Conservation (phyloP, 495 filamentous ascomycete species). For the Podospora anserina region DNA sequence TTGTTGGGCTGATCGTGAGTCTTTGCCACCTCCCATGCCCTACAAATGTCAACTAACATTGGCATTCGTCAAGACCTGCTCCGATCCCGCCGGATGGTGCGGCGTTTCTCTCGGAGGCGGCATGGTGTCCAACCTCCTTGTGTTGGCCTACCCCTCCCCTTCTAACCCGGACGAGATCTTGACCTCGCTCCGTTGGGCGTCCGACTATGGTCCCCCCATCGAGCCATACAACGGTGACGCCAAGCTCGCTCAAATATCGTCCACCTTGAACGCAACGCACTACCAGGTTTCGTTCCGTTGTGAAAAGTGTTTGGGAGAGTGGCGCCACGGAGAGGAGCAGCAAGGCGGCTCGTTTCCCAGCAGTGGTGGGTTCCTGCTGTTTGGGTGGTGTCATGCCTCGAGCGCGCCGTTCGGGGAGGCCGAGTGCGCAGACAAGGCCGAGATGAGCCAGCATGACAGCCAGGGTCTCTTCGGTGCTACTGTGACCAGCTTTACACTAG, state of each 20-base stretch:
- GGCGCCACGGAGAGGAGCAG: slow-evolving; percentile 12
- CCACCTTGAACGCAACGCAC: slow-evolving; percentile 45
- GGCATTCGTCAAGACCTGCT: slow-evolving; percentile 26
- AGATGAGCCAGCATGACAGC: slow-evolving; percentile 10
- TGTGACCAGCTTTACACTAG: not conserved
- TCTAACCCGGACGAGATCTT: slow-evolving; percentile 35
- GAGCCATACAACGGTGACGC: slow-evolving; percentile 54
- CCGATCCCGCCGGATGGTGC: slow-evolving; percentile 41
- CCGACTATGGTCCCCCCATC: slow-evolving; percentile 50
- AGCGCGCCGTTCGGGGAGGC: not conserved
- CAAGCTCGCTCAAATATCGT: slow-evolving; percentile 49
- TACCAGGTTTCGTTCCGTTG: slow-evolving; percentile 59
- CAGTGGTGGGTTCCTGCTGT: slow-evolving; percentile 17
- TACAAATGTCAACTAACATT: not conserved
- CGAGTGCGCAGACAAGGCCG: slow-evolving; percentile 7
- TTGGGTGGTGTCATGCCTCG: slow-evolving; percentile 19
- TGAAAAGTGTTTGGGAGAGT: slow-evolving; percentile 54
- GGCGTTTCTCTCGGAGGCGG: slow-evolving; percentile 51
- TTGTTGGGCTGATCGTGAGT: slow-evolving; percentile 51
- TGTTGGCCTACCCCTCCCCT: slow-evolving; percentile 51
- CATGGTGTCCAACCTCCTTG: slow-evolving; percentile 54
- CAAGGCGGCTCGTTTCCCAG: slow-evolving; percentile 9
- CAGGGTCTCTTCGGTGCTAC: slow-evolving; percentile 18
- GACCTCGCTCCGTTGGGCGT: slow-evolving; percentile 52
- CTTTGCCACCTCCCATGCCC: not conserved